Base-by-base conservation (phyloP, 257 asterid species). In the Asclepias syriaca region DNA sequence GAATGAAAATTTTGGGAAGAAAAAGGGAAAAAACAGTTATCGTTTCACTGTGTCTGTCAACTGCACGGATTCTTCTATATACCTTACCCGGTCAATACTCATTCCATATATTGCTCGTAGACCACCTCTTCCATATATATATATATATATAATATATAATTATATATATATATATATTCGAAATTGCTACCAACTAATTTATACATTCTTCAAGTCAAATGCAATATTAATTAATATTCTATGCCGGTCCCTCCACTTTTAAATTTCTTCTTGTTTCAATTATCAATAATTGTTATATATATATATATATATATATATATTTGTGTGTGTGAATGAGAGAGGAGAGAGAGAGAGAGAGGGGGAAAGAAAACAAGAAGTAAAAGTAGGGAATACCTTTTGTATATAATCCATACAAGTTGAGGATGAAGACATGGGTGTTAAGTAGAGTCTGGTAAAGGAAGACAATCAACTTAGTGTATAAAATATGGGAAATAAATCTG, bases 341-440 rank as follows among this genome's bases (percentile, higher is more conserved):
- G 67, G 34, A 63, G 21, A 37, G 60, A 39, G 53, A 63, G 22
- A 56, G 68, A 46, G 66, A 57, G 14, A 63, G 65, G 54, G 34
- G 50, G 18, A 73, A 63, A 61, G 58, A 75, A 77, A 73, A 75
- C 80, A 68, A 54, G 72, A 53, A 60, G 27, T 68, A 46, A 61
- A 73, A 71, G 53, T 70, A 80, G 90, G 85, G 19, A 22, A 64
- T 39, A 22, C 5, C 27, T 63, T 61, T 71, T 34, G 51, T 64
- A 69, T 43, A 60, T 64, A 69, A 63, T 22, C 27, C 32, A 58
- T 15, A 45, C 87, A 80, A 84, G 85, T 84, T 81, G 96, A 77
- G 84, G 78, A 85, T 77, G 84, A 85, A 75, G 92, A 90, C 94
- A 87, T 77, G 75, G 86, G 81, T 72, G 70, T 85, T 85, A 77